Evolutionary conservation across 257 asterid species (phyloP).

Genomic region (Voacanga thouarsii): DNA sequence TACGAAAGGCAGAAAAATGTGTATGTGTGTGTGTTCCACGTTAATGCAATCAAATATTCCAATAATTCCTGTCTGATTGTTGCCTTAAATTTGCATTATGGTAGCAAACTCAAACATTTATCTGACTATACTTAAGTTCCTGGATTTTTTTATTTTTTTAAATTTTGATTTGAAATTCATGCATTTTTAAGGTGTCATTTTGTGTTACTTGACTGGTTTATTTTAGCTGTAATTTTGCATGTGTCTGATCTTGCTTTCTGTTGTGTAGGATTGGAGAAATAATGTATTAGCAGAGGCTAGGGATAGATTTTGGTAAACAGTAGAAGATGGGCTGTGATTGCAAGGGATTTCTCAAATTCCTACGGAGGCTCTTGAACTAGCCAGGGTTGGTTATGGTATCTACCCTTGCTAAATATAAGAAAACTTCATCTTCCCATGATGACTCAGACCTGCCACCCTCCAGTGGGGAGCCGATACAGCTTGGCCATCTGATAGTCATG

Average conservation of each 20-base stretch:
- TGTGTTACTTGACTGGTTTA: not conserved
- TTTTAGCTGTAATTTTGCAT: not conserved
- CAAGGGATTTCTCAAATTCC: conserved; percentile 74
- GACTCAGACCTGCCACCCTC: conserved; percentile 41
- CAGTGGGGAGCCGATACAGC: conserved; percentile 45
- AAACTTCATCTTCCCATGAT: conserved; percentile 32
- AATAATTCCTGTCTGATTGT: too few relatives aligned
- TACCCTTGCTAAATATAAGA: conserved; percentile 75
- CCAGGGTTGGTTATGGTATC: conserved; percentile 82
- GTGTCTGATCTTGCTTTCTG: conserved; percentile 14
- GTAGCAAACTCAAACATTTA: not conserved
- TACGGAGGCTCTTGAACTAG: conserved; percentile 79
- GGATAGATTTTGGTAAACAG: conserved; percentile 6
- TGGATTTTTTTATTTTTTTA: not conserved
- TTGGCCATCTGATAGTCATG: conserved; percentile 88
- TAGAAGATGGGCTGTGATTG: conserved; percentile 61
- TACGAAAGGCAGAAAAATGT: not conserved
- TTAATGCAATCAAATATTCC: not conserved
- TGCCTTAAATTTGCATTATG: too few relatives aligned
- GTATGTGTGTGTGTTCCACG: not conserved
- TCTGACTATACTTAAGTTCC: not conserved
- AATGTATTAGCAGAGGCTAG: conserved; percentile 23
- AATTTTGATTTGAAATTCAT: not conserved
- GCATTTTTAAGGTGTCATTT: not conserved
- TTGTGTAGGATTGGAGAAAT: conserved; percentile 24